phyloP scores from a whole-genome alignment of 129 eudicot species.

The Flaveria robusta region DNA sequence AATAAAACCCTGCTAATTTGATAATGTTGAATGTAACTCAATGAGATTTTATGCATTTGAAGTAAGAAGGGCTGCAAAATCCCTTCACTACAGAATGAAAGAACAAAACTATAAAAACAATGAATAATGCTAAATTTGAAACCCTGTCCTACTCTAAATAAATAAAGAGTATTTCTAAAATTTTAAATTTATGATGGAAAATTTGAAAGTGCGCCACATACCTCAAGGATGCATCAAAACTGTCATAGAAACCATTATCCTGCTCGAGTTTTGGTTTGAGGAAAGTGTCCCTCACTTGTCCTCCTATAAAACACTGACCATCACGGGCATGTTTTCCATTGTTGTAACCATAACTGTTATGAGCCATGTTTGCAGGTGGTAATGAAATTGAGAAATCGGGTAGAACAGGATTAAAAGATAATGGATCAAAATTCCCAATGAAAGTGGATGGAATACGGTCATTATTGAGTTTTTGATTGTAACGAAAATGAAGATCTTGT shows the following conservation, averaged over 20 bases:
- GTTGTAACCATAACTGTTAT: conserved; percentile 32
- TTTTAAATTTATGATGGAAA: conserved; percentile 31
- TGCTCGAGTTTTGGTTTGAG: conserved; percentile 54
- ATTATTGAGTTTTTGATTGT: conserved; percentile 36
- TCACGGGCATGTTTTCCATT: conserved; percentile 25
- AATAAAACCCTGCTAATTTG: background rate
- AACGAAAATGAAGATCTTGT: conserved; percentile 46
- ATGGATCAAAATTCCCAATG: conserved; percentile 41
- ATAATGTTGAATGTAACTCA: conserved; percentile 19
- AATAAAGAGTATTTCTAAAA: background rate
- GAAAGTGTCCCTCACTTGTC: conserved; percentile 39
- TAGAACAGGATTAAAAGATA: conserved; percentile 42
- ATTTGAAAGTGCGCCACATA: conserved; percentile 35
- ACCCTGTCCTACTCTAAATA: conserved; percentile 26
- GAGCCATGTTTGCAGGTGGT: conserved; percentile 41
- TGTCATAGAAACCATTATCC: conserved; percentile 40
- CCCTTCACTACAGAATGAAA: conserved; percentile 28
- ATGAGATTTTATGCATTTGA: conserved; percentile 14
- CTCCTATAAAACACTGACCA: conserved; percentile 33
- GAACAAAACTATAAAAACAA: conserved; percentile 21
- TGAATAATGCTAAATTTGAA: conserved; percentile 24
- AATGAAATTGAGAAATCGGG: conserved; percentile 47
- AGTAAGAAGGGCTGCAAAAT: conserved; percentile 31
- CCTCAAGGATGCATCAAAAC: conserved; percentile 35
- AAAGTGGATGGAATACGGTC: conserved; percentile 41